Conservation (phyloP, 2,329 filamentous ascomycete genomes). For the Ramularia collo-cygni region DNA sequence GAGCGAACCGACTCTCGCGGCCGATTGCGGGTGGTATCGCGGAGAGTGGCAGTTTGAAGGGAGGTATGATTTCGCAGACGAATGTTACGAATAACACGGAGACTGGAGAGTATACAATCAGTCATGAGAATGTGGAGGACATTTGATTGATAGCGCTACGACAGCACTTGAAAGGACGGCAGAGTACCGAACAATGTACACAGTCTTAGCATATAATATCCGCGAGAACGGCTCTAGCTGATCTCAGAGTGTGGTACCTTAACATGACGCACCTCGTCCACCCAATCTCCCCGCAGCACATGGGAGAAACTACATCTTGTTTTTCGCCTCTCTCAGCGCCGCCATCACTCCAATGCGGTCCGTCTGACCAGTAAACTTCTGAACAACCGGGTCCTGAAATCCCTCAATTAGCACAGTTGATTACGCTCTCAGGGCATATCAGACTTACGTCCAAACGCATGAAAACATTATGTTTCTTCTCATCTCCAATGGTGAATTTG, state of each 20-base stretch:
- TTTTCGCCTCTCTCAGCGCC: constrained; percentile 85
- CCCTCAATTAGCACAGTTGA: background rate
- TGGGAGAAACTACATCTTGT: constrained; percentile 45
- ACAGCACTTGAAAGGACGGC: no score
- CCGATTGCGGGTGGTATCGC: constrained; percentile 45
- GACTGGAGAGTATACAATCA: constrained; percentile 26
- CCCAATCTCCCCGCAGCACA: no score
- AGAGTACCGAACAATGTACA: no score
- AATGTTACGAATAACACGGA: constrained; percentile 32
- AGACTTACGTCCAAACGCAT: constrained; percentile 72
- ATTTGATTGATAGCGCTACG: no score
- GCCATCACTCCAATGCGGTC: constrained; percentile 79
- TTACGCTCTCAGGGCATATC: no score
- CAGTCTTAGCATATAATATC: no score
- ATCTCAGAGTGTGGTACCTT: no score
- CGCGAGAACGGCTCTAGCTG: no score
- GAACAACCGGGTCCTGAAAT: constrained; percentile 69
- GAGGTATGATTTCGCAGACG: constrained; percentile 34
- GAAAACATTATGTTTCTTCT: constrained; percentile 97
- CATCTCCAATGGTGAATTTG: constrained; percentile 92
- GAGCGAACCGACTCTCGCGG: constrained; percentile 52
- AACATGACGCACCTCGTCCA: no score
- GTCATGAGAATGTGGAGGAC: no score
- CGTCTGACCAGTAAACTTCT: constrained; percentile 74
- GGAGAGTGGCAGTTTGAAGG: constrained; percentile 52